A percentile compares a stretch with the other conserved stretches of the same genome.
Evolutionary conservation across 2,329 filamentous ascomycete genomes (phyloP).

Genomic region (Alternaria ventricosa): DNA sequence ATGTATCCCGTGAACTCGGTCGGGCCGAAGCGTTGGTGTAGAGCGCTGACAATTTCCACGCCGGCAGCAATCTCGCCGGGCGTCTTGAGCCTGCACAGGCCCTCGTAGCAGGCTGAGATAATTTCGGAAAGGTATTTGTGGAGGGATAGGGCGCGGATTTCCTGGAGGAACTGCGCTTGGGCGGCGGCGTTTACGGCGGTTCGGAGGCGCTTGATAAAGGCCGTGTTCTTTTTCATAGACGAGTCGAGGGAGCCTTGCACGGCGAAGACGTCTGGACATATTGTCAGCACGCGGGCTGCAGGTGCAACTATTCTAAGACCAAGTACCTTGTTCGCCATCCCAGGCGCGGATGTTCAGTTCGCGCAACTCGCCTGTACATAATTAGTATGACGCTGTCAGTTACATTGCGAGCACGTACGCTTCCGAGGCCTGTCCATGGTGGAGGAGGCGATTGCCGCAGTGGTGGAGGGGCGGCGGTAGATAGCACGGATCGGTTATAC

Average conservation of each 20-base stretch:
- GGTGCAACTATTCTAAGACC: constrained; percentile 15
- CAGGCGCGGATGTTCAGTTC: constrained; percentile 86
- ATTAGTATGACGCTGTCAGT: constrained; percentile 26
- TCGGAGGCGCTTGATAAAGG: constrained; percentile 94
- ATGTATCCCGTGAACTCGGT: constrained; percentile 89
- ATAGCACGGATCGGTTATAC: constrained; percentile 41
- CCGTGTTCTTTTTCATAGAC: constrained; percentile 96
- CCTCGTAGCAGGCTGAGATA: constrained; percentile 93
- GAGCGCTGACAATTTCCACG: constrained; percentile 90
- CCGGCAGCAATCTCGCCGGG: constrained; percentile 91
- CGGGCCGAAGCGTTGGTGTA: constrained; percentile 93
- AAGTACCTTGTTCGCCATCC: constrained; percentile 82
- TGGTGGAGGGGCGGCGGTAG: constrained; percentile 43
- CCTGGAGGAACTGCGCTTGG: constrained; percentile 82
- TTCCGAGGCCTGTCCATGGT: constrained; percentile 60
- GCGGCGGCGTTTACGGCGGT: constrained; percentile 84
- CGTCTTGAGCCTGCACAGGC: constrained; percentile 87
- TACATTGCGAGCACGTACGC: constrained; percentile 41
- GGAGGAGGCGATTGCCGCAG: constrained; percentile 36
- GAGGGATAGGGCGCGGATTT: constrained; percentile 87
- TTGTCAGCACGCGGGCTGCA: constrained; percentile 22
- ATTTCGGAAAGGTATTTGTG: constrained; percentile 98
- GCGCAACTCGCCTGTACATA: constrained; percentile 78
- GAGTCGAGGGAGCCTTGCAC: constrained; percentile 86
- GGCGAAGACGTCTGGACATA: constrained; percentile 71